Evolutionary conservation across 139 green algal species (phyloP).

Genomic region (Chara braunii): DNA sequence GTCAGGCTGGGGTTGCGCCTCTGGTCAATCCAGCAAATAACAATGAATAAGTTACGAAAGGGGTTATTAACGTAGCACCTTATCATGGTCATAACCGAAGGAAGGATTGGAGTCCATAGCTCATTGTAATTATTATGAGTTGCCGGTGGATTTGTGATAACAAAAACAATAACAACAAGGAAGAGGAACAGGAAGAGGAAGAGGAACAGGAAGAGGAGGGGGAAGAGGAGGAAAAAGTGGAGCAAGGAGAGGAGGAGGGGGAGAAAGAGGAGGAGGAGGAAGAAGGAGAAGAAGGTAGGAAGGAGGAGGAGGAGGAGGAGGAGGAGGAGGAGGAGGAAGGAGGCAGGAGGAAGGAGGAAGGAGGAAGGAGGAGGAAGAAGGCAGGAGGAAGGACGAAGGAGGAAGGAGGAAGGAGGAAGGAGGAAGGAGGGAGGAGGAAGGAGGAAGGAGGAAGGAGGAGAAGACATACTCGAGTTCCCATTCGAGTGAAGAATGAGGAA

Average conservation of each 20-base stretch:
- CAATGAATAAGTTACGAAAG: too few species aligned
- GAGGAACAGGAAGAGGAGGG: slow-evolving; percentile 7
- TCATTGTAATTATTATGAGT: too few species aligned
- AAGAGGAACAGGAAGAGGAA: slow-evolving; percentile 7
- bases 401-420: not conserved
- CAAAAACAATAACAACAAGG: not conserved
- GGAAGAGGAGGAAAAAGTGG: slow-evolving; percentile 8
- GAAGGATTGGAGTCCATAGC: too few species aligned
- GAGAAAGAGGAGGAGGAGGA: not conserved
- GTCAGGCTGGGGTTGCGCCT: too few species aligned
- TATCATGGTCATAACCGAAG: too few species aligned
- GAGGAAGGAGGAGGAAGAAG: not conserved
- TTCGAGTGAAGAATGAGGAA: too few species aligned
- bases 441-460: not conserved
- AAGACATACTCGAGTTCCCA: not conserved
- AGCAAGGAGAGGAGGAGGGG: not conserved
- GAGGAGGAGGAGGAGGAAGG: not conserved
- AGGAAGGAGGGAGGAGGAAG: not conserved
- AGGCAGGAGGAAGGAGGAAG: not conserved
- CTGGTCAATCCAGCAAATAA: too few species aligned
- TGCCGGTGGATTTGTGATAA: too few species aligned
- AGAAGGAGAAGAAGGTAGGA: not conserved
- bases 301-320: not conserved
- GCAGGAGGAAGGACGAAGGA: not conserved
- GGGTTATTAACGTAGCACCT: too few species aligned